Evolutionary conservation across 176 grass and related monocot species (phyloP).

Genomic region (Alopecurus myosuroides): DNA sequence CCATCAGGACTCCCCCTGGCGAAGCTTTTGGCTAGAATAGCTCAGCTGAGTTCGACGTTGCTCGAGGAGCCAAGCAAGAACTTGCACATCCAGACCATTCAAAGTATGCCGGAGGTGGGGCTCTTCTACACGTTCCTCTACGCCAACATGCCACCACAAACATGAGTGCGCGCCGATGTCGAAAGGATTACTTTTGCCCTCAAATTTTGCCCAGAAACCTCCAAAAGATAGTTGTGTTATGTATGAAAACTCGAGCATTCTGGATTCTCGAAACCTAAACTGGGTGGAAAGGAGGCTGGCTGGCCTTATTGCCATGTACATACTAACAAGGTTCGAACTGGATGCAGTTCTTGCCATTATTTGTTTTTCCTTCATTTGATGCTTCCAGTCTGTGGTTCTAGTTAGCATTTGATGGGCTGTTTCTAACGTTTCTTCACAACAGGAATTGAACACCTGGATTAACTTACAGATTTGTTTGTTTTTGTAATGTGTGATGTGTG

Average conservation of each 20-base stretch:
- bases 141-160: constrained; percentile 62
- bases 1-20: constrained; percentile 57
- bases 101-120: constrained; percentile 72
- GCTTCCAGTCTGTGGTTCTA: neutral
- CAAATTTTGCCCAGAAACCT: neutral
- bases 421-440: neutral
- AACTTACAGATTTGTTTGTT: neutral
- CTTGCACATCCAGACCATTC: constrained; percentile 70
- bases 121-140: constrained; percentile 94
- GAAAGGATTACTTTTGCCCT: neutral
- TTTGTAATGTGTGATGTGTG: neutral
- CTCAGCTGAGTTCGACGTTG: constrained; percentile 48
- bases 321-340: constrained; percentile 7
- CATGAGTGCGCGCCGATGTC: neutral
- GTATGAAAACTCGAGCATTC: neutral
- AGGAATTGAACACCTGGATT: neutral
- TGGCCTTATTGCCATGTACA: constrained; percentile 23
- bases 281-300: neutral
- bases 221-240: neutral
- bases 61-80: constrained; percentile 90
- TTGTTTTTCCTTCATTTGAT: neutral
- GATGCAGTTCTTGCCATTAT: neutral
- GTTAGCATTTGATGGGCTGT: neutral
- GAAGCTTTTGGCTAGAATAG: constrained; percentile 76
- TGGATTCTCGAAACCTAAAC: constrained; percentile 7